A percentile compares a stretch with the other conserved stretches of the same genome.
phyloP scores from a whole-genome alignment of 352 stramenopile genomes.

The Aphanomyces stellatus region DNA sequence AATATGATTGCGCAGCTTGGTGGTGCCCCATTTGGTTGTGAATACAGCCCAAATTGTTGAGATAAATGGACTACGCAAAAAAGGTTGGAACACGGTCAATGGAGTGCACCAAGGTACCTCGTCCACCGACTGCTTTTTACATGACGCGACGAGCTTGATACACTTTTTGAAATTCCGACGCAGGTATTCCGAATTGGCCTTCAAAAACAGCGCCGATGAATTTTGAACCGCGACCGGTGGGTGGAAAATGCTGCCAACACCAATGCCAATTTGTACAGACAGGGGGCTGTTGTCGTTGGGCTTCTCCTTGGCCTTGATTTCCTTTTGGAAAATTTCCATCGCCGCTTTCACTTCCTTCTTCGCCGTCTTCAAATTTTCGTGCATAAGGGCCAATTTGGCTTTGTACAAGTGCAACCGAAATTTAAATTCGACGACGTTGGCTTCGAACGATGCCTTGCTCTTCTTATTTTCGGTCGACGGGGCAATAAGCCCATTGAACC shows the following conservation, averaged over 20 bases:
- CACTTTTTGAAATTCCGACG: slow-evolving; percentile 92
- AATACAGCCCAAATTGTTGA: slow-evolving; percentile 90
- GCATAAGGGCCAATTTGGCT: slow-evolving; percentile 83
- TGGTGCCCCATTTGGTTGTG: slow-evolving; percentile 87
- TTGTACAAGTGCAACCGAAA: slow-evolving; percentile 90
- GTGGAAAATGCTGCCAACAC: slow-evolving; percentile 59
- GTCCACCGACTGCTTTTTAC: slow-evolving; percentile 72
- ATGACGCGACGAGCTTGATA: slow-evolving; percentile 88
- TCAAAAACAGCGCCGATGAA: slow-evolving; percentile 84
- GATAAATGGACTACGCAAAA: slow-evolving; percentile 51
- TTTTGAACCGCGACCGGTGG: slow-evolving; percentile 78
- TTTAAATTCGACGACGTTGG: slow-evolving; percentile 78
- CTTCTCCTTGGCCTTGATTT: slow-evolving; percentile 59
- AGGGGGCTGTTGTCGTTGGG: neutral
- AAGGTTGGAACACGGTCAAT: too few species aligned
- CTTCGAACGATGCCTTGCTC: slow-evolving; percentile 23
- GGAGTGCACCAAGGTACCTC: too few species aligned
- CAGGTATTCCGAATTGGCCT: slow-evolving; percentile 92
- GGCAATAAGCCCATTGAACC: slow-evolving; percentile 72
- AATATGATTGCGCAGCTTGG: slow-evolving; percentile 88
- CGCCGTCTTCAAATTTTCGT: slow-evolving; percentile 79
- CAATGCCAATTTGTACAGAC: slow-evolving; percentile 24
- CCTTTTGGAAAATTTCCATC: slow-evolving; percentile 89
- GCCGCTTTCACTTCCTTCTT: slow-evolving; percentile 92
- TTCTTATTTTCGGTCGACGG: neutral